Base-by-base conservation (phyloP, 345 rosid genomes). In the Zanthoxylum bungeanum region DNA sequence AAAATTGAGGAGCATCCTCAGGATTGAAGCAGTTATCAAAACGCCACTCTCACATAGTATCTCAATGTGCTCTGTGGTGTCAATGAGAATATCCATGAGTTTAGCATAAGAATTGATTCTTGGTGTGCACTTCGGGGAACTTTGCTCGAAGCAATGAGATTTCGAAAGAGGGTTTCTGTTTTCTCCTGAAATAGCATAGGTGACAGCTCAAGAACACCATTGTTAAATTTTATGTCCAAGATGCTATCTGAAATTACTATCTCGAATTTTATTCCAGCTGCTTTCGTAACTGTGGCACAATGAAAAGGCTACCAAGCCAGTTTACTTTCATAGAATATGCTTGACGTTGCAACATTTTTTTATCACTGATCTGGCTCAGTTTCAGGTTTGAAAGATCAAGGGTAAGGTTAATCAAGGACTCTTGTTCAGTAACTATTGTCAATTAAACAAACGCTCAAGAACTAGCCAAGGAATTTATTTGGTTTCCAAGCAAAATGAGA, bases 401-500 rank as follows among this genome's bases (percentile, higher is more conserved):
- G 25, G 71, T 52, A 4, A 76, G 77, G 49, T 62, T 39, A 60
- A 36, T n/a, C 4, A 79, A n/a, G n/a, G n/a, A n/a, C n/a, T n/a
- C n/a, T n/a, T n/a, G n/a, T n/a, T n/a, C n/a, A n/a, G n/a, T 64
- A 16, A 60, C 14, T 39, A 56, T n/a, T 1, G 81, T 73, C 49
- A 19, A 5, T 33, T 39, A 65, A 66, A 80, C 60, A 83, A 27
- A 56, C 25, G 40, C 16, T 77, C 72, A 2, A 80, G 78, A 19
- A 79, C 81, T 0, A 66, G 11, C 78, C 77, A 74, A 0, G 79
- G 80, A n/a, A n/a, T n/a, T n/a, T n/a, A n/a, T n/a, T n/a, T n/a
- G n/a, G n/a, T n/a, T n/a, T n/a, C n/a, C n/a, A n/a, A n/a, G n/a
- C n/a, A n/a, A n/a, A n/a, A n/a, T n/a, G n/a, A n/a, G n/a, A n/a